These are phyloP conservation scores for Quercus berberidifolia DNA, from an alignment of 306 rosid genomes.

Conservation along the genomic window DNA sequence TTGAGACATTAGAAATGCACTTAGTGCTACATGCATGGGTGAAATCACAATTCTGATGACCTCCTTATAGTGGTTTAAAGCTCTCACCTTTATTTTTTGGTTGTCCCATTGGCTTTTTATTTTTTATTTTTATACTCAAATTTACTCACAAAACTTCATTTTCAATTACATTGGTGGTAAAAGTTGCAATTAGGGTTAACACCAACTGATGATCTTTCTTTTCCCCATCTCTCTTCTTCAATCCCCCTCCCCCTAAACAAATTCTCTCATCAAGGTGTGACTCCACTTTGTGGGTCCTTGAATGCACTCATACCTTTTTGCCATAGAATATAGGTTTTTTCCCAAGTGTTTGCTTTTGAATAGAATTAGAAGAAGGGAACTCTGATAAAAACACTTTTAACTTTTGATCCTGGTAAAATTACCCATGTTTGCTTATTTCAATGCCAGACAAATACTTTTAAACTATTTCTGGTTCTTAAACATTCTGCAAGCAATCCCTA, in stretches of 20 bases:
- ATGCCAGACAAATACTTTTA: neutral
- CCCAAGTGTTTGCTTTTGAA: neutral
- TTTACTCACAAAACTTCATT: neutral
- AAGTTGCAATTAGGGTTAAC: neutral
- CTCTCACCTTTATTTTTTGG: neutral
- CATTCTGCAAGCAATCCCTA: neutral
- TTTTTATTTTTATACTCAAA: neutral
- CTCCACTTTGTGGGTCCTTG: neutral
- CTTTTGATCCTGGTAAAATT: neutral
- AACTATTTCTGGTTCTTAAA: neutral
- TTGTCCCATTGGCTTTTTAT: neutral
- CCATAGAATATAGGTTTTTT: neutral
- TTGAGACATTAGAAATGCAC: neutral
- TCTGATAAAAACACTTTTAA: neutral
- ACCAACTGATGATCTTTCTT: neutral
- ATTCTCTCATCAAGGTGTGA: neutral
- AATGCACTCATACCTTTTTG: neutral
- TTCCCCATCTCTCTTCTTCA: neutral
- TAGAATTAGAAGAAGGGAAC: neutral
- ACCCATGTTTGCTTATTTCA: neutral
- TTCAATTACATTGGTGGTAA: neutral
- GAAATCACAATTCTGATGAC: neutral
- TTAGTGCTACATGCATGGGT: neutral
- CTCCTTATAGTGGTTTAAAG: neutral
- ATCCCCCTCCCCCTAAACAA: too few species aligned